Conservation (phyloP, 2,329 filamentous ascomycete genomes). For the Claviceps sp. region DNA sequence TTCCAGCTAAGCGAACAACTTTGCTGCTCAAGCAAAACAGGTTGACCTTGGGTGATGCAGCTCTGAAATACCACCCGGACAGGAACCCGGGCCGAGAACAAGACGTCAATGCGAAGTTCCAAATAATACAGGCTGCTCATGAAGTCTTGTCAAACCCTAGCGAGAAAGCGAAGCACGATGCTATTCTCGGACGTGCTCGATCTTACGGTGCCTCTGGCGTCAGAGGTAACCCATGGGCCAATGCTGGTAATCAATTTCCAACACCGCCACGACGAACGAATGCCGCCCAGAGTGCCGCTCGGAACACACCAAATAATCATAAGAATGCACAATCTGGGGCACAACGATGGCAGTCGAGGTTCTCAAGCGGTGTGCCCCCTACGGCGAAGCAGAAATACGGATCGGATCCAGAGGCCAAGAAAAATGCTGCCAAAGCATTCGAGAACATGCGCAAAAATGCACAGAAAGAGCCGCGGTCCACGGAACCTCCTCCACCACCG, state of each 20-base stretch:
- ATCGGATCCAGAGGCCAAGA: slow-evolving; percentile 23
- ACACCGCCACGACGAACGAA: slow-evolving; percentile 32
- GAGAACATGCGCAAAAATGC: slow-evolving; percentile 28
- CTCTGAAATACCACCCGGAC: slow-evolving; percentile 77
- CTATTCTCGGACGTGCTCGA: slow-evolving; percentile 25
- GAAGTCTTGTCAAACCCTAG: slow-evolving; percentile 50
- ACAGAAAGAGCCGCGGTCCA: slow-evolving; percentile 16
- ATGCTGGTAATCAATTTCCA: slow-evolving; percentile 35
- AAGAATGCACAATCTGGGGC: slow-evolving; percentile 24
- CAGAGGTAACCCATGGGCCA: slow-evolving; percentile 43
- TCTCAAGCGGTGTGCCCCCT: slow-evolving; percentile 27
- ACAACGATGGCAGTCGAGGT: slow-evolving; percentile 30
- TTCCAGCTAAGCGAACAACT: neutral
- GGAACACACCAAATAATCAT: slow-evolving; percentile 1
- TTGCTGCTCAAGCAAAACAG: neutral
- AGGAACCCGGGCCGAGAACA: slow-evolving; percentile 73
- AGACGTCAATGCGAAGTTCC: slow-evolving; percentile 71
- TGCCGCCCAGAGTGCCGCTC: slow-evolving; percentile 8
- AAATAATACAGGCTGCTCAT: slow-evolving; percentile 74
- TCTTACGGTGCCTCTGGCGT: slow-evolving; percentile 40
- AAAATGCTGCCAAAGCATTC: slow-evolving; percentile 28
- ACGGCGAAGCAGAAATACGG: slow-evolving; percentile 26
- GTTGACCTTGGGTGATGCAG: slow-evolving; percentile 28
- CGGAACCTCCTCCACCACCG: slow-evolving; percentile 15
- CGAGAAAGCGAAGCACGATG: slow-evolving; percentile 40